phyloP scores from a whole-genome alignment of 306 rosid species.

The Inga oerstediana region DNA sequence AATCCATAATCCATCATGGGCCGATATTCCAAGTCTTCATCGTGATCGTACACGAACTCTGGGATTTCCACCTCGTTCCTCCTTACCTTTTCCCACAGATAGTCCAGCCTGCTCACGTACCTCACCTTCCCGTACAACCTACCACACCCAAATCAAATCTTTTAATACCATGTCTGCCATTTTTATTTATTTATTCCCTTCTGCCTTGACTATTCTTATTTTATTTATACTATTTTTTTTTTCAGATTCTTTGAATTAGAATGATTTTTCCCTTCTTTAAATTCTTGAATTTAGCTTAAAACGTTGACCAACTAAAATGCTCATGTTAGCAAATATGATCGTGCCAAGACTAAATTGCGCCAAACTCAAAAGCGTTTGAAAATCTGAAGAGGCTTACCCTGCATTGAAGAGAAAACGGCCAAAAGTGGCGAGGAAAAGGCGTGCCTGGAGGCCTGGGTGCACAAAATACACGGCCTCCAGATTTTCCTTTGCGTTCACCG shows the following conservation, averaged over 20 bases:
- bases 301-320: too few relatives aligned
- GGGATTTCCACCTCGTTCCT: conserved; percentile 82
- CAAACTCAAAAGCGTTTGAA: neutral
- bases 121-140: conserved; percentile 78
- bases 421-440: conserved; percentile 87
- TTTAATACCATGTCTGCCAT: neutral
- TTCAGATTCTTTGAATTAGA: neutral
- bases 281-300: neutral
- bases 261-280: too few relatives aligned
- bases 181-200: too few relatives aligned
- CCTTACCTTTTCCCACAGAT: conserved; percentile 74
- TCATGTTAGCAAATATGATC: too few relatives aligned
- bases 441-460: conserved; percentile 78
- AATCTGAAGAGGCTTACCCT: conserved; percentile 42
- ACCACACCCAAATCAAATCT: conserved; percentile 27
- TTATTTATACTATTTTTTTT: too few relatives aligned
- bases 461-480: conserved; percentile 77
- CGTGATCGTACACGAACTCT: conserved; percentile 81
- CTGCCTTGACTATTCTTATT: too few relatives aligned
- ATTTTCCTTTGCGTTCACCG: conserved; percentile 65
- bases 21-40: conserved; percentile 89
- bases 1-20: conserved; percentile 91
- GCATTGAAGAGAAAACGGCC: conserved; percentile 86
- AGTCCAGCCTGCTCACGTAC: conserved; percentile 80
- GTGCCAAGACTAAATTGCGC: too few relatives aligned